Evolutionary conservation across 2,329 filamentous ascomycete species (phyloP), one percentile per base, ranked within the genome.

Genomic region (Emmonsia crescens): DNA sequence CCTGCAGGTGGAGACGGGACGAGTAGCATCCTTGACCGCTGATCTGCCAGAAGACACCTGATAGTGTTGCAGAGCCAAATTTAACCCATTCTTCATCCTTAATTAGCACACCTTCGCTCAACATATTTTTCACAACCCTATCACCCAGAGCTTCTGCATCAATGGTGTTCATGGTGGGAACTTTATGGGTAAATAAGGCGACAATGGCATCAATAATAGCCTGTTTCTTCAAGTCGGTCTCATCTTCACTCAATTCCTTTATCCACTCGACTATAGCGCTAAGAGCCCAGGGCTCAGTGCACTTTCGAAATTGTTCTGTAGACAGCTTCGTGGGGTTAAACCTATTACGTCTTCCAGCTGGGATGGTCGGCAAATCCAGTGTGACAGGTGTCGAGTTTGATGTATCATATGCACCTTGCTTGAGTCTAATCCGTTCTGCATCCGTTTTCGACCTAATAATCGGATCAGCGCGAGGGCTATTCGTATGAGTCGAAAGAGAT

Each of bases 21-120:
- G 93, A 86, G 74, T 99, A 99, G 72, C 94, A 99, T 16, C 94
- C 94, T 27, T 85, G 85, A 6, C 92, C 91, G 2, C 92, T 96
- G 57, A 99, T 79, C 73, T 99, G 95, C 82, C 89, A 96, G 52
- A 99, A 79, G 4, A 99, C 92, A 61, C 94, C 95, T 27, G 89
- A 92, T 69, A 97, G 85, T 29, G 83, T 84, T 6, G 88, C 90
- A 1, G 83, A 80, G 6, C 90, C 89, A 71, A 97, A 92, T 71
- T 95, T 96, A 66, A 99, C 88, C 94, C 95, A 99, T 77, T 99
- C 95, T 74, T 99, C 94, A 40, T 96, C 93, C 16, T 87, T 86
- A 5, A 95, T 79, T 38, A 99, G 78, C 12, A 91, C 89, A 46
- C 86, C 87, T 9, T 87, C 85, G 29, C 84, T 82, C 66, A 93